Conservation (phyloP, 1,139 yeast species). For the Taphrina betulina region DNA sequence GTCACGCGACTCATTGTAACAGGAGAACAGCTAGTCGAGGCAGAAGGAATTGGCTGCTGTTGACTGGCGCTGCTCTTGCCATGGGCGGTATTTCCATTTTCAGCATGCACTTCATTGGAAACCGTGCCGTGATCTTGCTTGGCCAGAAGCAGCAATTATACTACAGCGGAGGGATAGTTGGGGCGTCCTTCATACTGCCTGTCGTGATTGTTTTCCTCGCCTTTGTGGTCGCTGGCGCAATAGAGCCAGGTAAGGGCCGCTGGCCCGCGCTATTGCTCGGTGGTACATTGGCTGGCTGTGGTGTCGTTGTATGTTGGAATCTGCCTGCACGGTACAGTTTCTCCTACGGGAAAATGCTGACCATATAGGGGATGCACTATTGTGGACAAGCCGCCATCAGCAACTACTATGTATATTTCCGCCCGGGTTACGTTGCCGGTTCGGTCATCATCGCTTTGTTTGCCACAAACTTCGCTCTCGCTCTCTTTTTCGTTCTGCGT, state of each 20-base stretch:
- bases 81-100: conserved; percentile 32
- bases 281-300: conserved; percentile 26
- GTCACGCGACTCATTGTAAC: background rate
- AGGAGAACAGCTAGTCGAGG: background rate
- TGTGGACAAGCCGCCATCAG: conserved; percentile 23
- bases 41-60: background rate
- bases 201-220: conserved; percentile 7
- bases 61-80: conserved; percentile 23
- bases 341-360: background rate
- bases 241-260: conserved; percentile 5
- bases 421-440: conserved; percentile 14
- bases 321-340: background rate
- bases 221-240: conserved; percentile 9
- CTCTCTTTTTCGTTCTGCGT: conserved; percentile 25
- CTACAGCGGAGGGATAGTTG: background rate
- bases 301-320: conserved; percentile 7
- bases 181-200: conserved; percentile 2
- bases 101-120: conserved; percentile 30
- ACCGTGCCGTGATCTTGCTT: conserved; percentile 16
- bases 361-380: conserved; percentile 12
- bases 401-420: conserved; percentile 13
- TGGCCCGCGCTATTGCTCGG: background rate
- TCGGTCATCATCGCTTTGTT: conserved; percentile 24
- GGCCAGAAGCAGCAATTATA: conserved; percentile 17
- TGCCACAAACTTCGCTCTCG: conserved; percentile 21